Evolutionary conservation across 192 early-diverging fungal genomes (phyloP).

Genomic region (Backusella westeae): DNA sequence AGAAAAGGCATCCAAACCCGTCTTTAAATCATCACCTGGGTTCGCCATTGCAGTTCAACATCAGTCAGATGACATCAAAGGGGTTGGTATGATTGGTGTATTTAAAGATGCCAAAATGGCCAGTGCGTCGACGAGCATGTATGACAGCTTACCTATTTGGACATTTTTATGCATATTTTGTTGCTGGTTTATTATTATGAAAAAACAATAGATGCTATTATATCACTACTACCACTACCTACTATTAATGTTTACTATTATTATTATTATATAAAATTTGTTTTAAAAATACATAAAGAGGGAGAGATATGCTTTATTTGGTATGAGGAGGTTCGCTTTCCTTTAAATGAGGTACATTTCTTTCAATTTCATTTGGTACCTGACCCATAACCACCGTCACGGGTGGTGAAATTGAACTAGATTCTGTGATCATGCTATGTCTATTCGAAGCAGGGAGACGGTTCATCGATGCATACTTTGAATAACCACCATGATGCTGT

Average conservation of each 20-base stretch:
- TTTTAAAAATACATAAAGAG: neutral
- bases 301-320: neutral
- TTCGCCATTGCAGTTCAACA: neutral
- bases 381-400: neutral
- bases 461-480: neutral
- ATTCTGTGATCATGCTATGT: neutral
- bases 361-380: neutral
- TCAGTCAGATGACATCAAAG: neutral
- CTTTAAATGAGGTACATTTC: conserved; percentile 2
- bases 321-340: neutral
- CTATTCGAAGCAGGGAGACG: neutral
- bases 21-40: neutral
- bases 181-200: neutral
- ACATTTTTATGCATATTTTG: neutral
- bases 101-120: neutral
- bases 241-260: neutral
- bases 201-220: neutral
- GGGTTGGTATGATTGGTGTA: neutral
- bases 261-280: neutral
- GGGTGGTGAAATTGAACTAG: neutral
- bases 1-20: neutral
- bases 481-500: neutral
- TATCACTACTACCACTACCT: neutral
- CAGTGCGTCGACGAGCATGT: neutral
- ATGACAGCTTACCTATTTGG: neutral